Evolutionary conservation across 2,329 filamentous ascomycete species (phyloP), one percentile per base, ranked within the genome.

Genomic region (Ceratocystis cacaofunesta): DNA sequence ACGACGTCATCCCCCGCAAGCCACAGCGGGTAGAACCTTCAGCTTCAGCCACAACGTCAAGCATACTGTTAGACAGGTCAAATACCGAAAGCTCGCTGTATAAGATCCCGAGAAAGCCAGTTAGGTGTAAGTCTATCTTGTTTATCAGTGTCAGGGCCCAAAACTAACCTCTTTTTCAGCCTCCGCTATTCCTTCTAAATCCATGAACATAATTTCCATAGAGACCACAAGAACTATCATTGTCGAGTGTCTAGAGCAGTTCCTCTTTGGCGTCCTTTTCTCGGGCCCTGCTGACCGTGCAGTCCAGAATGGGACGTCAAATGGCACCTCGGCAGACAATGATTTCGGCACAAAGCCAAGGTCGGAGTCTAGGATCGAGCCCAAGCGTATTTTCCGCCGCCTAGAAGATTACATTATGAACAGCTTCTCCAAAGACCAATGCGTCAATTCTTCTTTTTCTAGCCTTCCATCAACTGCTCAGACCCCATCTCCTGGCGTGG

Each of bases 371-470:
- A 36, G 19, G 17, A 60, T 66, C 28, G 57, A 75, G 73, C 69
- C 64, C 69, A 71, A 36, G 19, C 46, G 48, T 22, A 83, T 92
- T 10, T 96, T 96, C 73, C 85, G 83, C 68, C 80, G 81, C 4
- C 73, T 96, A 15, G 90, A 95, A 74, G 87, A 91, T 68, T 92
- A 94, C 71, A 81, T 96, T 50, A 76, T 85, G 62, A 74, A 76
- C 22, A 87, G 82, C 69, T 89, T 95, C 70, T 81, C 82, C 65
- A 85, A 85, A 0, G 85, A 85, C 69, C 80, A 87, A 63, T 85
- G 82, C 68, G 75, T 96, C n/a, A 95, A 94, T 72, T 78, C 78
- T 15, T 92, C 90, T 0, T 96, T 96, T 72, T 48, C 36, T 5
- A 30, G 5, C 3, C 15, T 10, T 2, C 17, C 48, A 48, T 28